Percentiles rank a stretch among this genome's conserved stretches.
Evolutionary conservation across 2,329 filamentous ascomycete species (phyloP).

Genomic region (Elsinoe australis): DNA sequence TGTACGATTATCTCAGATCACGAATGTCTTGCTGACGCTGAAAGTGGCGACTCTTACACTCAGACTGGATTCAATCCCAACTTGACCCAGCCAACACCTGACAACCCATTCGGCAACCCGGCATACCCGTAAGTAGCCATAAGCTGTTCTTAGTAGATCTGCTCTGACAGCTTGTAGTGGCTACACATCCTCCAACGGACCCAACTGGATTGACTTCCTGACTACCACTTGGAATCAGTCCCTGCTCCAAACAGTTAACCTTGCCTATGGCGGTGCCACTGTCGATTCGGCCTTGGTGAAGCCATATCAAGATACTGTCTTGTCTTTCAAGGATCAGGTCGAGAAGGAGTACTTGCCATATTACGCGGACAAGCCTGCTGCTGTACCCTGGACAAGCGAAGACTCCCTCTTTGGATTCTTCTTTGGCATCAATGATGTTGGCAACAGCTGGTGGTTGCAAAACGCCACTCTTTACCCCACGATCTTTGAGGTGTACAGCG

Average conservation of each 20-base stretch:
- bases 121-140: conserved; percentile 35
- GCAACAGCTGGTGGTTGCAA: conserved; percentile 40
- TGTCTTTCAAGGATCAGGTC: conserved; percentile 47
- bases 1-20: not conserved
- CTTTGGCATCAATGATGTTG: conserved; percentile 52
- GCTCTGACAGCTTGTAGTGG: conserved; percentile 18
- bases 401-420: conserved; percentile 46
- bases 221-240: conserved; percentile 40
- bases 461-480: conserved; percentile 30
- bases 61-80: conserved; percentile 52
- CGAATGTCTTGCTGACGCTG: not conserved
- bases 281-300: conserved; percentile 42
- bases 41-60: conserved; percentile 53
- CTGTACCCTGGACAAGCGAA: conserved; percentile 37
- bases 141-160: not conserved
- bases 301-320: conserved; percentile 44
- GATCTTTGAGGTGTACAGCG: conserved; percentile 34
- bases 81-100: conserved; percentile 43
- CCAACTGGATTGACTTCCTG: conserved; percentile 50
- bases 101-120: conserved; percentile 57
- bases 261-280: conserved; percentile 43
- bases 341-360: conserved; percentile 36
- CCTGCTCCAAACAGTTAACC: conserved; percentile 44
- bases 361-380: conserved; percentile 33
- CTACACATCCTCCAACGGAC: conserved; percentile 34